phyloP scores from a whole-genome alignment of 371 early-diverging fungal species.

The Smittium culicis region DNA sequence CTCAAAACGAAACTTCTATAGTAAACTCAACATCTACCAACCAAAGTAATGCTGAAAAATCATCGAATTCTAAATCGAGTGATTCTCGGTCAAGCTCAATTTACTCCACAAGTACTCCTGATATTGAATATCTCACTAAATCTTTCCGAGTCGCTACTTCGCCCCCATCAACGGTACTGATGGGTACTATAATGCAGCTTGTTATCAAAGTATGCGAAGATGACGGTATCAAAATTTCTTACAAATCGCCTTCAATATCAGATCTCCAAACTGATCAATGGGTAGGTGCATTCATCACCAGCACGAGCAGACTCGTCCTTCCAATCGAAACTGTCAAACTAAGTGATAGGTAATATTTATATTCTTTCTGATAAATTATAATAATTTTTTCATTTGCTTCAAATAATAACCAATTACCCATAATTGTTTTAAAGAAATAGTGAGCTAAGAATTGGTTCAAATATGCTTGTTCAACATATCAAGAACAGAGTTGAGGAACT shows the following conservation, averaged over 20 bases:
- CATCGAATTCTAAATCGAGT: background rate
- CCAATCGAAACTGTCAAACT: slow-evolving; percentile 18
- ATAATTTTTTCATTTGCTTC: background rate
- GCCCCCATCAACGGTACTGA: slow-evolving; percentile 22
- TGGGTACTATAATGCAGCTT: slow-evolving; percentile 31
- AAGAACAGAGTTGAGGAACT: background rate
- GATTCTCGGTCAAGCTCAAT: background rate
- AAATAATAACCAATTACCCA: background rate
- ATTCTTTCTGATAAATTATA: background rate
- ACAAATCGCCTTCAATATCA: slow-evolving; percentile 15
- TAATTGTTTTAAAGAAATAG: too few species aligned
- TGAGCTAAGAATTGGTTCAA: background rate
- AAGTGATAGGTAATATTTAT: background rate
- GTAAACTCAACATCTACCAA: background rate
- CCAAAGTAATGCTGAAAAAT: background rate
- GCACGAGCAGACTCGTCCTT: slow-evolving; percentile 29
- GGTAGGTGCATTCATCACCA: slow-evolving; percentile 30
- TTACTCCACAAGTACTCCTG: background rate
- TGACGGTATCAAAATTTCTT: slow-evolving; percentile 22
- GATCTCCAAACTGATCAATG: slow-evolving; percentile 20
- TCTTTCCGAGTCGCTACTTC: slow-evolving; percentile 22
- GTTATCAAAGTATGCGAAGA: slow-evolving; percentile 25
- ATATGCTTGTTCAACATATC: background rate
- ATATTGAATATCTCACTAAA: slow-evolving; percentile 11
- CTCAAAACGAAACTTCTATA: background rate